Evolutionary conservation across 2,329 filamentous ascomycete genomes (phyloP).

Genomic region (Decorospora gaudefroyi): DNA sequence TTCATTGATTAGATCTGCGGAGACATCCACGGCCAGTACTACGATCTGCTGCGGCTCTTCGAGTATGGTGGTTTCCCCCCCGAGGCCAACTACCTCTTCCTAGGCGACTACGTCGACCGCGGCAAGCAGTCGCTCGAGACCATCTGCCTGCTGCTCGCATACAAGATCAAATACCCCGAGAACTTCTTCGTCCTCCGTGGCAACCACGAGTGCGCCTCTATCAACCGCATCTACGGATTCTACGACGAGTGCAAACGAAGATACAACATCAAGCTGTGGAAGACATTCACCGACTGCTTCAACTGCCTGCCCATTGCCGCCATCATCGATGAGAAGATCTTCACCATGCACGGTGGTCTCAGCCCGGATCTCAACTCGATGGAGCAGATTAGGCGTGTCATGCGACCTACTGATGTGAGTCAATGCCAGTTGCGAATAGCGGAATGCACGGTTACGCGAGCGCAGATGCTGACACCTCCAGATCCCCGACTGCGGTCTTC

Average conservation of each 20-base stretch:
- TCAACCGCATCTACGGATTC: conserved; percentile 99
- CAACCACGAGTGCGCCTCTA: conserved; percentile 98
- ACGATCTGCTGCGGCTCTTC: conserved; percentile 94
- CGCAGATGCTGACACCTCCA: conserved; percentile 55
- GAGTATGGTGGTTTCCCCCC: conserved; percentile 98
- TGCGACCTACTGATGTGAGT: conserved; percentile 98
- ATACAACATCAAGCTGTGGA: conserved; percentile 99
- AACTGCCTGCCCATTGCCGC: conserved; percentile 98
- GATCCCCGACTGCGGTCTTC: conserved; percentile 96
- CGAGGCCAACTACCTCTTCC: conserved; percentile 98
- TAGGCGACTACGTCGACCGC: conserved; percentile 97
- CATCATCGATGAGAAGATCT: conserved; percentile 99
- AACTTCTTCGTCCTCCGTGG: conserved; percentile 99
- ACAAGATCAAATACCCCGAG: conserved; percentile 99
- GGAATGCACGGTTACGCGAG: conserved; percentile 29
- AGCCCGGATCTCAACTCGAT: conserved; percentile 98
- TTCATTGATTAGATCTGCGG: conserved; percentile 77
- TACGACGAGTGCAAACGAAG: conserved; percentile 99
- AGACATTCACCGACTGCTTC: conserved; percentile 99
- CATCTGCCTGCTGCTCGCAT: conserved; percentile 92
- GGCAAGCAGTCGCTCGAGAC: conserved; percentile 99
- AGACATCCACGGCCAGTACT: conserved; percentile 99
- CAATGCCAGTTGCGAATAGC: neutral
- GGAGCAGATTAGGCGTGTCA: conserved; percentile 99
- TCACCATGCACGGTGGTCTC: conserved; percentile 98